Percentiles rank a stretch among this genome's conserved stretches.
Conservation (phyloP, 1,139 yeast genomes). For the Candida sanyaensis region DNA sequence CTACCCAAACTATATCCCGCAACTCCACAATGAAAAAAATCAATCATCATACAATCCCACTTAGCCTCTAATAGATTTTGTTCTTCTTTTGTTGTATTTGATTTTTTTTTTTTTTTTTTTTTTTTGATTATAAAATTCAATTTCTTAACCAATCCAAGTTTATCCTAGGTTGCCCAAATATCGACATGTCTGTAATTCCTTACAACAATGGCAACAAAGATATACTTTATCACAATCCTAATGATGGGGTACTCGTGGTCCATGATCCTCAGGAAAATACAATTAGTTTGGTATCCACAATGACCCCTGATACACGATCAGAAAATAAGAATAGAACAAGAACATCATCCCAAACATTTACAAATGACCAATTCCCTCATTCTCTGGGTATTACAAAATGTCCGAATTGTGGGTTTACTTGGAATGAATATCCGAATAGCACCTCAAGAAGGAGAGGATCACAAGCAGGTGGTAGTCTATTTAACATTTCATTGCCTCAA, state of each 20-base stretch:
- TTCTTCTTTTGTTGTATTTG: no score
- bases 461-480: conserved; percentile 1
- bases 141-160: no score
- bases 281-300: conserved; percentile 32
- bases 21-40: no score
- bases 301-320: conserved; percentile 1
- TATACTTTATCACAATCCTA: conserved; percentile 40
- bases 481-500: conserved; percentile 7
- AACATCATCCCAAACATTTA: conserved; percentile 4
- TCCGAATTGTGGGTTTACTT: conserved; percentile 46
- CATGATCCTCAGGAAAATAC: conserved; percentile 45
- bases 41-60: no score
- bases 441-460: conserved; percentile 4
- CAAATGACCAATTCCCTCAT: conserved; percentile 6
- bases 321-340: neutral
- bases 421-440: conserved; percentile 19
- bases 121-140: neutral
- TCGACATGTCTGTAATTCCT: conserved; percentile 40
- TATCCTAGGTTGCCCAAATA: no score
- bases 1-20: no score
- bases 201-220: conserved; percentile 31
- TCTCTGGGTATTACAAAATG: conserved; percentile 22
- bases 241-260: conserved; percentile 44
- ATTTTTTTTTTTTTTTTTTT: neutral
- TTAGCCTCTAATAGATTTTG: no score